Conservation (phyloP, 768 basidiomycete species). For the Gloeostereum incarnatum region DNA sequence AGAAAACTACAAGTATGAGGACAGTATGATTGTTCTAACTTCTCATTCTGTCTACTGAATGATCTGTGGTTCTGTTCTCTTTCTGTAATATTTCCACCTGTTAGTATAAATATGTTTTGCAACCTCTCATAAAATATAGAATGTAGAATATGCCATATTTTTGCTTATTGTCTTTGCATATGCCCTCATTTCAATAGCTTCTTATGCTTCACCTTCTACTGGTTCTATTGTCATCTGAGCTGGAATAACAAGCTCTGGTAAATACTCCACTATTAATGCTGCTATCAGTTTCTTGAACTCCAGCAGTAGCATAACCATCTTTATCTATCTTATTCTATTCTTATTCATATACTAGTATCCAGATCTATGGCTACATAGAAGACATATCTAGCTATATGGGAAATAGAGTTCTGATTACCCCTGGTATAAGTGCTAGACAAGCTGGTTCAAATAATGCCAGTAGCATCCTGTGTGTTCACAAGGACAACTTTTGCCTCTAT, state of each 20-base stretch:
- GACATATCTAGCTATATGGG: constrained; percentile 25
- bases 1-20: too few relatives aligned
- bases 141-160: too few relatives aligned
- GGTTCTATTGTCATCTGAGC: constrained; percentile 32
- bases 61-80: too few relatives aligned
- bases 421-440: constrained; percentile 20
- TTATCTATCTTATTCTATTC: constrained; percentile 23
- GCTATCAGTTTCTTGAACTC: constrained; percentile 35
- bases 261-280: constrained; percentile 27
- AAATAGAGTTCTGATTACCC: constrained; percentile 31
- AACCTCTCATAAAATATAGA: too few relatives aligned
- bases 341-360: not conserved
- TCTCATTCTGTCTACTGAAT: too few relatives aligned
- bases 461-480: constrained; percentile 39
- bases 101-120: too few relatives aligned
- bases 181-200: too few relatives aligned
- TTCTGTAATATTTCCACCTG: too few relatives aligned
- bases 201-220: constrained; percentile 30
- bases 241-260: constrained; percentile 26
- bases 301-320: constrained; percentile 26
- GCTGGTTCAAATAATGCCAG: constrained; percentile 38
- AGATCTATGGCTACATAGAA: constrained; percentile 37
- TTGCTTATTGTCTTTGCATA: too few relatives aligned
- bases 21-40: too few relatives aligned
- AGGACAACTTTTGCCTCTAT: constrained; percentile 37